A percentile compares a stretch with the other conserved stretches of the same genome.
Conservation (phyloP, 371 early-diverging fungal species). For the Mortierella sp. region DNA sequence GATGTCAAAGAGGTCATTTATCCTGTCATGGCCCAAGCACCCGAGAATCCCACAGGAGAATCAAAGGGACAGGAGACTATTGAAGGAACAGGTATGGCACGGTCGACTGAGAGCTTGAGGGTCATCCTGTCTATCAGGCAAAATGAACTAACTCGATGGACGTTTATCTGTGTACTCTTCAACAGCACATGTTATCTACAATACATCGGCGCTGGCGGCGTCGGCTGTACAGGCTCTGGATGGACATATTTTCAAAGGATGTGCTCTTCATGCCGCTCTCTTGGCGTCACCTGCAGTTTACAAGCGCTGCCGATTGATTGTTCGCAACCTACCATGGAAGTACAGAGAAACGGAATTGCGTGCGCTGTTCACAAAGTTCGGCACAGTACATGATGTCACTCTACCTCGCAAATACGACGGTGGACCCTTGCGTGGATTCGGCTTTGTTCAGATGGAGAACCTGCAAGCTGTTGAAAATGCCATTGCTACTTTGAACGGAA, state of each 20-base stretch:
- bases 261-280: conserved; percentile 35
- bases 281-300: conserved; percentile 35
- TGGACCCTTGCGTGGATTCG: conserved; percentile 86
- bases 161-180: not conserved
- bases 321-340: conserved; percentile 92
- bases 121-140: not conserved
- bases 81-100: conserved; percentile 57
- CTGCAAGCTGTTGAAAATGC: conserved; percentile 78
- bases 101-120: not conserved
- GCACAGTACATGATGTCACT: conserved; percentile 71
- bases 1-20: conserved; percentile 68
- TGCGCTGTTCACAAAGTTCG: conserved; percentile 66
- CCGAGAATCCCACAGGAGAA: conserved; percentile 15
- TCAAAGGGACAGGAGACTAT: conserved; percentile 44
- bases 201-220: conserved; percentile 55
- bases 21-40: conserved; percentile 55
- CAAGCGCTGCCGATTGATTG: conserved; percentile 81
- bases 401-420: conserved; percentile 82
- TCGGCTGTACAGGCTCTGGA: conserved; percentile 66
- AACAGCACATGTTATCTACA: conserved; percentile 53
- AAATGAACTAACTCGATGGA: no score
- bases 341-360: conserved; percentile 72
- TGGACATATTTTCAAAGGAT: conserved; percentile 75
- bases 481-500: conserved; percentile 80
- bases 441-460: conserved; percentile 84